Percentiles rank a stretch among this genome's conserved stretches.
These are phyloP conservation scores for Microbotryum saponariae DNA, from an alignment of 1,284 basidiomycete species.

Conservation along the genomic window DNA sequence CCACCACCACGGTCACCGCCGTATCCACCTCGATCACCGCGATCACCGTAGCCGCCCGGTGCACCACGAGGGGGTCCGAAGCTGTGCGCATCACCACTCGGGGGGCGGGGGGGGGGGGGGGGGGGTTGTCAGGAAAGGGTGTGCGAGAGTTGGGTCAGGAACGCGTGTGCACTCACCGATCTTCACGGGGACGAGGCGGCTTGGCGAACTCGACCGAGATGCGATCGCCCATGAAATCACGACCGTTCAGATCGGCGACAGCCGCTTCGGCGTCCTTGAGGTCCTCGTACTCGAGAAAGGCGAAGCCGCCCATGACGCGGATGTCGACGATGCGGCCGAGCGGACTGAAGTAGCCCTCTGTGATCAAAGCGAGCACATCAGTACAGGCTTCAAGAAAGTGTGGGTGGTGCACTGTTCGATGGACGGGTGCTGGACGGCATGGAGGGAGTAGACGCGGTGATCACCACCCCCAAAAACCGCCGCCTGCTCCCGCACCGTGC, in stretches of 20 bases:
- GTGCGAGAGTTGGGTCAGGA: no score
- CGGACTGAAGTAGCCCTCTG: constrained; percentile 46
- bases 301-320: constrained; percentile 86
- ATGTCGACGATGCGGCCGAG: constrained; percentile 80
- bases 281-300: constrained; percentile 87
- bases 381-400: background rate
- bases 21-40: constrained; percentile 17
- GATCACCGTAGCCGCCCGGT: constrained; percentile 5
- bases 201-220: constrained; percentile 37
- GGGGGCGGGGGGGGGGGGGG: no score
- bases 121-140: no score
- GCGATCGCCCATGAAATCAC: constrained; percentile 73
- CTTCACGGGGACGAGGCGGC: constrained; percentile 31
- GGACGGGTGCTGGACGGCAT: no score
- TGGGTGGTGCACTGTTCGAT: no score
- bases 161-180: constrained; percentile 10
- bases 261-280: constrained; percentile 86
- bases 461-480: background rate
- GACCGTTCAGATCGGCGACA: constrained; percentile 73
- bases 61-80: constrained; percentile 39
- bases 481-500: no score
- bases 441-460: background rate
- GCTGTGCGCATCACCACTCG: constrained; percentile 36
- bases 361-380: background rate
- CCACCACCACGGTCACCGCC: constrained; percentile 15